Percentiles rank a stretch among this genome's conserved stretches.
Conservation (phyloP, 306 rosid species). For the Corylus avellana region DNA sequence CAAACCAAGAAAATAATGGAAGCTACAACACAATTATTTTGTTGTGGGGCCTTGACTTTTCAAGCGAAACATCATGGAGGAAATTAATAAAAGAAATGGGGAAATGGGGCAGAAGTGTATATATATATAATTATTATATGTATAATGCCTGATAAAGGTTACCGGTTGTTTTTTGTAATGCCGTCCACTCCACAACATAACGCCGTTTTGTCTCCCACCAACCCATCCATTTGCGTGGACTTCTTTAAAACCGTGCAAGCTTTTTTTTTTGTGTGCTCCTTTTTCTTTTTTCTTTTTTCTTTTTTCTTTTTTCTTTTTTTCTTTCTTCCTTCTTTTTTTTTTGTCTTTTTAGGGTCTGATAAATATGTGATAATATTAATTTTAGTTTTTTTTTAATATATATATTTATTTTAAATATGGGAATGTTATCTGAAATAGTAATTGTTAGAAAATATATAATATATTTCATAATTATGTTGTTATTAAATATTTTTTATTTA, state of each 20-base stretch:
- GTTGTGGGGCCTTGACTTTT: neutral
- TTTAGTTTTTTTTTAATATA: neutral
- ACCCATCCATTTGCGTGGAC: constrained; percentile 8
- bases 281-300: neutral
- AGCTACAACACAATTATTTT: neutral
- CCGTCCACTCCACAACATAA: constrained; percentile 15
- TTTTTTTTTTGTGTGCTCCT: neutral
- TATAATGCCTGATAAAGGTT: neutral
- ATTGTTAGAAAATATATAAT: no score
- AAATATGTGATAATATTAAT: neutral
- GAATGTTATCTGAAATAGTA: no score
- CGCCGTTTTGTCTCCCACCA: constrained; percentile 49
- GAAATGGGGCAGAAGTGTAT: neutral
- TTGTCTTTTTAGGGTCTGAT: neutral
- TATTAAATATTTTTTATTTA: no score
- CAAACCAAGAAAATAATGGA: neutral
- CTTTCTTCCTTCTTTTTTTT: neutral
- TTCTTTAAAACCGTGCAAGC: neutral
- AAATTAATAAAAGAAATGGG: neutral
- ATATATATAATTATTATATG: neutral
- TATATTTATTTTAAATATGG: no score
- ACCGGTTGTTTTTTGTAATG: neutral
- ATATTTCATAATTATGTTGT: no score
- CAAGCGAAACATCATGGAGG: neutral
- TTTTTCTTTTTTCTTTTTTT: neutral